These are phyloP conservation scores for Castanea mollissima DNA, from an alignment of 306 rosid species.

Conservation along the genomic window DNA sequence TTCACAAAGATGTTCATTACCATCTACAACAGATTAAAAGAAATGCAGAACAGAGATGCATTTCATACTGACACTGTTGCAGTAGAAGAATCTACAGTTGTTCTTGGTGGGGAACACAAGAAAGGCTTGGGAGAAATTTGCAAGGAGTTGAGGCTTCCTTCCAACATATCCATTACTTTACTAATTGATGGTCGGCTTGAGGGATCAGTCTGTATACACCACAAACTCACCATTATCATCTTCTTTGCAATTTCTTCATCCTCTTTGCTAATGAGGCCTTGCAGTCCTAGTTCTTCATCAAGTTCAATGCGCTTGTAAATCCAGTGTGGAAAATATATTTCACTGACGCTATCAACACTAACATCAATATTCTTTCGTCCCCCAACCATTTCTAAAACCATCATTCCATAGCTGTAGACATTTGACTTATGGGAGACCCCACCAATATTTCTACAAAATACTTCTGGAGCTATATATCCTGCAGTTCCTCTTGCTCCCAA, in stretches of 20 bases:
- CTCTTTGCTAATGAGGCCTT: neutral
- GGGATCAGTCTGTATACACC: slow-evolving; percentile 35
- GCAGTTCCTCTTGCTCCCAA: slow-evolving; percentile 27
- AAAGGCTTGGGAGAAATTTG: too few relatives aligned
- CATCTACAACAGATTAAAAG: too few relatives aligned
- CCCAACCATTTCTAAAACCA: slow-evolving; percentile 41
- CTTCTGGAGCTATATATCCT: slow-evolving; percentile 40
- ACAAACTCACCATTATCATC: slow-evolving; percentile 29
- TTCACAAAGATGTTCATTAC: too few relatives aligned
- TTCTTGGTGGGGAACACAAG: too few relatives aligned
- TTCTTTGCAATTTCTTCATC: slow-evolving; percentile 13
- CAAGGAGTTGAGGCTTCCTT: slow-evolving; percentile 20
- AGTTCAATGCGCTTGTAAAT: slow-evolving; percentile 25
- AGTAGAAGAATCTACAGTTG: too few relatives aligned
- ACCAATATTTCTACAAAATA: slow-evolving; percentile 31
- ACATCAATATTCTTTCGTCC: slow-evolving; percentile 27
- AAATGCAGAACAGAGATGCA: too few relatives aligned
- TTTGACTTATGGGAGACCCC: slow-evolving; percentile 38
- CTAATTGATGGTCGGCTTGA: slow-evolving; percentile 22
- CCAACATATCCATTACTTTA: slow-evolving; percentile 36
- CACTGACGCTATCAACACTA: slow-evolving; percentile 14
- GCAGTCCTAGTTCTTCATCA: slow-evolving; percentile 9
- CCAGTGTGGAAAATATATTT: slow-evolving; percentile 36
- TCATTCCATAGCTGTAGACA: slow-evolving; percentile 41
- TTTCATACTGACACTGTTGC: too few relatives aligned